Evolutionary conservation across 148 eudicot species (phyloP).

Genomic region (Bassia scoparia): DNA sequence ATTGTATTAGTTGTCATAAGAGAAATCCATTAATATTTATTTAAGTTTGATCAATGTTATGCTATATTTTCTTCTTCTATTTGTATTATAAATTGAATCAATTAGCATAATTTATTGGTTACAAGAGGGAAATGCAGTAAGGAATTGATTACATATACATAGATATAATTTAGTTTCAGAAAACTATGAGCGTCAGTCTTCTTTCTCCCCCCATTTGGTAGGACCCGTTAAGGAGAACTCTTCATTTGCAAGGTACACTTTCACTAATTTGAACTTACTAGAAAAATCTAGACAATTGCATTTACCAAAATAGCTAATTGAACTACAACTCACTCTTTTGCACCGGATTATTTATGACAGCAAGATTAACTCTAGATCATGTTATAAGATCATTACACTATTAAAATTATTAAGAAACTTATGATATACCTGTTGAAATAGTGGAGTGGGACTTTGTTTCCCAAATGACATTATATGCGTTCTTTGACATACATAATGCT

Average conservation of each 20-base stretch:
- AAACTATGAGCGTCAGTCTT: not conserved
- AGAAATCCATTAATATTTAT: not conserved
- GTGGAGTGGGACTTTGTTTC: too few relatives aligned
- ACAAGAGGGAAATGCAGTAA: too few relatives aligned
- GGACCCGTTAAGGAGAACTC: not conserved
- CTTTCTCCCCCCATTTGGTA: not conserved
- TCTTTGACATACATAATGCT: too few relatives aligned
- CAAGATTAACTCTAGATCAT: not conserved
- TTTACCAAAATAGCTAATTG: not conserved
- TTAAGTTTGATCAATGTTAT: too few relatives aligned
- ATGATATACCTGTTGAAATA: not conserved
- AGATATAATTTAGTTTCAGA: not conserved
- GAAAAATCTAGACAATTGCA: not conserved
- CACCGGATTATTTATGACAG: not conserved
- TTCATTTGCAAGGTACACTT: not conserved
- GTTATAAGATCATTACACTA: not conserved
- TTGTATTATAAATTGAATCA: too few relatives aligned
- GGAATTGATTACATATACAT: too few relatives aligned
- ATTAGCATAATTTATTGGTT: too few relatives aligned
- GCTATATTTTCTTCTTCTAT: too few relatives aligned
- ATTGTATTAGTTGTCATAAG: not conserved
- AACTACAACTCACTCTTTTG: not conserved
- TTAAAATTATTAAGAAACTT: not conserved
- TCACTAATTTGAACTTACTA: not conserved
- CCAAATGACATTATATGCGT: too few relatives aligned